A percentile compares a stretch with the other conserved stretches of the same genome.
These are phyloP conservation scores for Brettanomyces nanus DNA, from an alignment of 805 yeast genomes.

Conservation along the genomic window DNA sequence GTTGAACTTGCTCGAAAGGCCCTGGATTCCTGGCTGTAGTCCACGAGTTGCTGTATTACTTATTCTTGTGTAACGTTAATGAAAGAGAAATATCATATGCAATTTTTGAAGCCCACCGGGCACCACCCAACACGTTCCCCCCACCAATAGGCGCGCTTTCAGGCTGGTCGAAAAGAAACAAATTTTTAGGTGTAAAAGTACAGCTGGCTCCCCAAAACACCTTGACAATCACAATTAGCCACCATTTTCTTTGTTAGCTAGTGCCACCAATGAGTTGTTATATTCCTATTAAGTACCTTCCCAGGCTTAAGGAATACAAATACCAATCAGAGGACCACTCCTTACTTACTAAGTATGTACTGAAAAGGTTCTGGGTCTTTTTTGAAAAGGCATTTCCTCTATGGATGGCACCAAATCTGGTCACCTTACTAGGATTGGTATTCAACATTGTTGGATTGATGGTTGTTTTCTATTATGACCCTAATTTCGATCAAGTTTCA, in stretches of 20 bases:
- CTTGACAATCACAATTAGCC: no score
- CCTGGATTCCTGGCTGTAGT: conserved; percentile 9
- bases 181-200: no score
- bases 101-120: no score
- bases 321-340: conserved; percentile 80
- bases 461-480: conserved; percentile 66
- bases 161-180: no score
- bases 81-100: no score
- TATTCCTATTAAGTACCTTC: conserved; percentile 34
- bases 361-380: conserved; percentile 75
- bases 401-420: conserved; percentile 89
- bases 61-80: no score
- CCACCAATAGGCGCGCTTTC: no score
- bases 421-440: conserved; percentile 70
- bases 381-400: conserved; percentile 71
- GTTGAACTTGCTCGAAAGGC: conserved; percentile 64
- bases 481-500: conserved; percentile 45
- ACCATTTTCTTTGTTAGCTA: no score
- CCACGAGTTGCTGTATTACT: no score
- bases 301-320: conserved; percentile 40
- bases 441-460: conserved; percentile 60
- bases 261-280: conserved; percentile 47
- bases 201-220: no score
- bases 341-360: conserved; percentile 58
- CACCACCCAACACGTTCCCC: no score